phyloP scores from a whole-genome alignment of 495 filamentous ascomycete genomes.

The Hypoxylon perforatum region DNA sequence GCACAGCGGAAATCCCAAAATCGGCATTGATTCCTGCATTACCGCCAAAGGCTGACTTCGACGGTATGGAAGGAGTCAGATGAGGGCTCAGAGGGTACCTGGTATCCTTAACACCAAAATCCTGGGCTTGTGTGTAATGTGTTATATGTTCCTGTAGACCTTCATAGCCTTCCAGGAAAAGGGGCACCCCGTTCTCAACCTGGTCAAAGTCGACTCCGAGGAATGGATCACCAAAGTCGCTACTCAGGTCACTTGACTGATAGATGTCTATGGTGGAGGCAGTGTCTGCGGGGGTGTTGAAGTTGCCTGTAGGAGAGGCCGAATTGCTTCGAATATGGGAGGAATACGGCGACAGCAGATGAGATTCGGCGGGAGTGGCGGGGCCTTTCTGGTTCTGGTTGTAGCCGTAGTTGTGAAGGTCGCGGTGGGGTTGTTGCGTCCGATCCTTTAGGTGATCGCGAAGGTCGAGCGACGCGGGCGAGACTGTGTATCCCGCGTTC shows the following conservation, averaged over 20 bases:
- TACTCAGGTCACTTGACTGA: constrained; percentile 55
- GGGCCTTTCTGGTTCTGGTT: constrained; percentile 37
- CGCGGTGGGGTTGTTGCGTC: constrained; percentile 38
- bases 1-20: constrained; percentile 30
- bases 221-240: constrained; percentile 55
- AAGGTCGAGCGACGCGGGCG: constrained; percentile 47
- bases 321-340: constrained; percentile 51
- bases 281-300: constrained; percentile 57
- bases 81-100: constrained; percentile 47
- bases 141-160: constrained; percentile 20
- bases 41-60: constrained; percentile 30
- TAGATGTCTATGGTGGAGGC: constrained; percentile 53
- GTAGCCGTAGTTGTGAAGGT: constrained; percentile 27
- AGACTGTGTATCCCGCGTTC: constrained; percentile 48
- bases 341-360: constrained; percentile 54
- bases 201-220: constrained; percentile 52
- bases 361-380: constrained; percentile 40
- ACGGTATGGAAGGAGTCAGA: constrained; percentile 43
- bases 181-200: constrained; percentile 45
- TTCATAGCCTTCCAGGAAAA: constrained; percentile 47
- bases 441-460: constrained; percentile 39
- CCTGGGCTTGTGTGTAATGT: constrained; percentile 47
- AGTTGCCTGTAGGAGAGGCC: constrained; percentile 52
- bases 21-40: constrained; percentile 24
- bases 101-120: constrained; percentile 30